Evolutionary conservation across 768 basidiomycete genomes (phyloP).

Genomic region (Rhizopogon vesiculosus): DNA sequence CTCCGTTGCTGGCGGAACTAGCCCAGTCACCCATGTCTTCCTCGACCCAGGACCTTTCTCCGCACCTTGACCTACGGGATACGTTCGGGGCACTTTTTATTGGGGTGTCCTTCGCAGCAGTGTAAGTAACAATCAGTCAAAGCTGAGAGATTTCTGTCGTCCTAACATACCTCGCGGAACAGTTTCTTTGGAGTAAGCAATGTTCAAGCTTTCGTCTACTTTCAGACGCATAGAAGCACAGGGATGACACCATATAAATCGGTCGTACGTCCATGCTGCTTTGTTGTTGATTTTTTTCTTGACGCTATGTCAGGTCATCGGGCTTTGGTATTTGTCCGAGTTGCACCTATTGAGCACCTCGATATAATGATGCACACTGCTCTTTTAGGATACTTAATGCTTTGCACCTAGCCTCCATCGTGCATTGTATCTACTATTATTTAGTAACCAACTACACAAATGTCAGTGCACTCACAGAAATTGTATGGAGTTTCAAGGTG

Average conservation of each 20-base stretch:
- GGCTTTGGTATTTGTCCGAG: constrained; percentile 2
- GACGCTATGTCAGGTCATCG: constrained; percentile 1
- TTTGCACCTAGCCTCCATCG: constrained; percentile 29
- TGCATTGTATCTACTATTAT: constrained; percentile 33
- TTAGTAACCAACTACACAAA: constrained; percentile 29
- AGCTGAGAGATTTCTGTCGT: too few species aligned
- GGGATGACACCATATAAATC: neutral
- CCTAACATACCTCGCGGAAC: neutral
- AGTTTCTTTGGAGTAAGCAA: neutral
- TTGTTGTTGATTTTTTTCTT: neutral
- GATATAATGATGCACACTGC: neutral
- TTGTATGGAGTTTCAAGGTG: constrained; percentile 22
- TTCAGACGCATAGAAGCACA: neutral
- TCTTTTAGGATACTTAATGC: constrained; percentile 29
- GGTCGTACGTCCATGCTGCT: neutral
- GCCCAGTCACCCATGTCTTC: neutral
- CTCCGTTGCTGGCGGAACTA: neutral
- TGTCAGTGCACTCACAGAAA: constrained; percentile 18
- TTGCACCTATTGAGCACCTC: neutral
- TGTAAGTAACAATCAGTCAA: neutral
- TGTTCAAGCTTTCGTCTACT: neutral
- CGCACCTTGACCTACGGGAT: neutral
- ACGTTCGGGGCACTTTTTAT: neutral
- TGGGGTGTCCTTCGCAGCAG: neutral
- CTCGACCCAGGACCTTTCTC: neutral